phyloP scores from a whole-genome alignment of 352 stramenopile genomes.

The Pythium rishiriense region DNA sequence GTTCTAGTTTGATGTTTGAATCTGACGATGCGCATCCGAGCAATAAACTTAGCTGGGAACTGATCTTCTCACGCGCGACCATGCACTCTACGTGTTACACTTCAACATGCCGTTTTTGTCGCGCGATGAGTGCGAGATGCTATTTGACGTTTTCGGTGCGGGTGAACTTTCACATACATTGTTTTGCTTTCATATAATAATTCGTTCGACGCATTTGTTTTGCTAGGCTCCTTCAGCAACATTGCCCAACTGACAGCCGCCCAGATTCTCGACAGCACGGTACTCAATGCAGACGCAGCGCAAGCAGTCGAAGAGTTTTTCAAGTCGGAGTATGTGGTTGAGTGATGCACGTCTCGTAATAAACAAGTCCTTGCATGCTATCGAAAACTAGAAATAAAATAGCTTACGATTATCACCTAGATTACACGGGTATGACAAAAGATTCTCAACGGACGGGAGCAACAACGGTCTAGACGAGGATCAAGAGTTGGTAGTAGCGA shows the following conservation, averaged over 20 bases:
- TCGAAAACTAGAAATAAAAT: background rate
- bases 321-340: conserved; percentile 59
- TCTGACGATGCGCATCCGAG: background rate
- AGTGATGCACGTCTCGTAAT: conserved; percentile 22
- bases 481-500: conserved; percentile 4
- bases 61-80: conserved; percentile 44
- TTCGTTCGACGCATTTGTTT: too few relatives aligned
- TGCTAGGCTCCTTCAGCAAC: conserved; percentile 50
- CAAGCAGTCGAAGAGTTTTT: conserved; percentile 77
- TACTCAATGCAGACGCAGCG: conserved; percentile 56
- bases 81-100: conserved; percentile 44
- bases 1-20: background rate
- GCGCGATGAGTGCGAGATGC: conserved; percentile 70
- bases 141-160: conserved; percentile 76
- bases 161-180: too few relatives aligned
- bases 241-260: conserved; percentile 49
- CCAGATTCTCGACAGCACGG: conserved; percentile 61
- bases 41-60: conserved; percentile 46
- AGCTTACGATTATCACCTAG: conserved; percentile 5
- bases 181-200: background rate
- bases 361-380: background rate
- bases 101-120: conserved; percentile 64
- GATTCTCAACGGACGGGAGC: background rate
- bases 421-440: background rate
- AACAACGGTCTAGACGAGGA: background rate